Conservation (phyloP, 148 eudicot genomes). For the Rhododendron griersonianum region DNA sequence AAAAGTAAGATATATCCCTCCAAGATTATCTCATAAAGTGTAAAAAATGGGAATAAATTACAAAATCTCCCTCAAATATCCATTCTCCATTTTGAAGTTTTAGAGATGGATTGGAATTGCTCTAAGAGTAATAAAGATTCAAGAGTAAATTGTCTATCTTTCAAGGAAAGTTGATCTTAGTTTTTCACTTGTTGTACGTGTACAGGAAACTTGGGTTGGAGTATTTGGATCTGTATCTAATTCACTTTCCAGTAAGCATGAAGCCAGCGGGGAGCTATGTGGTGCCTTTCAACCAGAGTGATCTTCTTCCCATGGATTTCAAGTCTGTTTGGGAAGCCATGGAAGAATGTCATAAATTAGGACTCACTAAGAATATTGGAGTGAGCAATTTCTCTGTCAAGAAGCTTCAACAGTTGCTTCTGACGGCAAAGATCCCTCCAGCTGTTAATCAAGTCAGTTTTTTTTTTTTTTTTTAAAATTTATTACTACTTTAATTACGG, state of each 20-base stretch:
- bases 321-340: conserved; percentile 26
- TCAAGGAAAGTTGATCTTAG: too few species aligned
- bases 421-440: conserved; percentile 19
- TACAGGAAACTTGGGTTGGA: conserved; percentile 21
- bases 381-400: conserved; percentile 25
- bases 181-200: too few species aligned
- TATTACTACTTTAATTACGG: too few species aligned
- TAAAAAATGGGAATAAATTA: too few species aligned
- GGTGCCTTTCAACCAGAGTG: background rate
- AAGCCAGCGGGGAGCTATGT: background rate
- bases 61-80: too few species aligned
- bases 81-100: too few species aligned
- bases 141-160: too few species aligned
- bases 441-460: conserved; percentile 19
- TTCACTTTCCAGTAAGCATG: conserved; percentile 18
- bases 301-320: conserved; percentile 18
- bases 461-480: too few species aligned
- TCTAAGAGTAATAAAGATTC: too few species aligned
- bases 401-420: conserved; percentile 14
- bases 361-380: conserved; percentile 20
- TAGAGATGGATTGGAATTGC: too few species aligned
- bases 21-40: too few species aligned
- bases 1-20: too few species aligned
- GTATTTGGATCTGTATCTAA: conserved; percentile 25
- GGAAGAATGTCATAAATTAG: conserved; percentile 20